Base-by-base conservation (phyloP, 768 basidiomycete genomes). In the Mycena floridula region DNA sequence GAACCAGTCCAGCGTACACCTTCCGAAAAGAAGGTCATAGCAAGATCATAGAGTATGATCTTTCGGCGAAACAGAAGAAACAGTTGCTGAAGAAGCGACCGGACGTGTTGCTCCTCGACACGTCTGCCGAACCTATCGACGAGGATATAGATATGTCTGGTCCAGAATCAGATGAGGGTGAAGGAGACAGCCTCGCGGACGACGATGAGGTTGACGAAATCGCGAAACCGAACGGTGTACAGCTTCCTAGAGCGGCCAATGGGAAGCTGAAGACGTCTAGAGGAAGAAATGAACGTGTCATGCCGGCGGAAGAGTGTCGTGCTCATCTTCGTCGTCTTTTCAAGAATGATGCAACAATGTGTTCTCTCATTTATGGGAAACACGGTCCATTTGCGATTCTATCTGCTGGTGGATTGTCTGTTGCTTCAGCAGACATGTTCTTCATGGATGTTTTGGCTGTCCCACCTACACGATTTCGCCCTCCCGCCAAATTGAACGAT, bases 401-500 rank as follows among this genome's bases (percentile, higher is more conserved):
- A 37, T 73, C 74, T 16, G 58, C 61, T n/a, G 72, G 76, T 20
- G 79, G 76, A 40, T 71, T 90, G 7, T 80, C 81, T 6, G 63
- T 77, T 24, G 85, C 85, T 7, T 84, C 81, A 24, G 86, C 93
- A 36, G 96, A 98, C 60, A 92, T 98, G 79, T 98, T 98, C 65
- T 99, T 99, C 73, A 71, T 97, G 70, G 89, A 94, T 25, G 91
- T 89, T 42, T 62, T 99, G 18, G 82, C 91, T 24, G 88, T 98
- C 16, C 77, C 93, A 13, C 96, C 96, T 13, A 95, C 91, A 6
- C 88, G 95, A 26, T 99, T 98, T 73, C 82, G 96, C 37, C 96
- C 96, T 3, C 88, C 96, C 3, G 77, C 90, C 2, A 86, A 82
- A 57, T 78, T 98, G 83, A 89, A 82, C 43, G 96, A 94, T 44